A percentile compares a stretch with the other conserved stretches of the same genome.
Evolutionary conservation across 306 rosid species (phyloP).

Genomic region (apple (Malus domestica)): ASM211411v1 NC_041795.1:26864501-26865000

Average conservation of each 20-base stretch:
- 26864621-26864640: slow-evolving; percentile 82
- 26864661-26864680: slow-evolving; percentile 60
- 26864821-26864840: too few species aligned
- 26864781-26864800: not conserved
- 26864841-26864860: too few species aligned
- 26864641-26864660: slow-evolving; percentile 48
- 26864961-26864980: too few species aligned
- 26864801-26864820: too few species aligned
- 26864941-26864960: not conserved
- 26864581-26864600: slow-evolving; percentile 85
- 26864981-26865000: not conserved
- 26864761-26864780: slow-evolving; percentile 35
- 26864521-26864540: slow-evolving; percentile 89
- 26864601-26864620: slow-evolving; percentile 87
- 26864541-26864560: slow-evolving; percentile 88
- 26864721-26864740: slow-evolving; percentile 65
- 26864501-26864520: slow-evolving; percentile 81
- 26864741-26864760: slow-evolving; percentile 55
- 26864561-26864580: slow-evolving; percentile 63
- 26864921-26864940: too few species aligned
- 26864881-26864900: too few species aligned
- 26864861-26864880: too few species aligned
- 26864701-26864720: slow-evolving; percentile 38
- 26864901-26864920: too few species aligned
- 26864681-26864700: slow-evolving; percentile 41